These are phyloP conservation scores for Mycosphaerella sp. DNA, from an alignment of 2,329 filamentous ascomycete genomes.

Conservation along the genomic window DNA sequence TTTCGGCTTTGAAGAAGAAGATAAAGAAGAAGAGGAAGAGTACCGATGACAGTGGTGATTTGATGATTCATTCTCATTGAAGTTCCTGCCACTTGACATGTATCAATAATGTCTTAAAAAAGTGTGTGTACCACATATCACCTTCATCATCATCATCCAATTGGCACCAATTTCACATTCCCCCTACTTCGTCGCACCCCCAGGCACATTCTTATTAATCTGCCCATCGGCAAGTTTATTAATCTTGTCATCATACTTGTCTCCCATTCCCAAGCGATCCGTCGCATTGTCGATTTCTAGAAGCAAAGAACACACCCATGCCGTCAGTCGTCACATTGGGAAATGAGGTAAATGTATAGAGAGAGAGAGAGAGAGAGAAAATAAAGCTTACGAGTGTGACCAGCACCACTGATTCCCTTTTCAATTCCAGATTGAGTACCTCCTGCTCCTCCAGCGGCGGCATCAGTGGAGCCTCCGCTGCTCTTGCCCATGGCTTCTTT, in stretches of 20 bases:
- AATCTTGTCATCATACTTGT: conserved; percentile 26
- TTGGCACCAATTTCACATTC: too few species aligned
- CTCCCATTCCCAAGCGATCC: conserved; percentile 19
- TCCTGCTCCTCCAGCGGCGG: background rate
- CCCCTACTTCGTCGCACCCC: conserved; percentile 9
- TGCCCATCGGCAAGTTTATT: conserved; percentile 23
- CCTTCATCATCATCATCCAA: background rate
- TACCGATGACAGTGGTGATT: background rate
- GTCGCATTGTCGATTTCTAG: conserved; percentile 20
- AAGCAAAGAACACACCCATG: too few species aligned
- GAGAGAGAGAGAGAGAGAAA: too few species aligned
- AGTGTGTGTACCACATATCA: background rate
- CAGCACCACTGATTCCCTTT: conserved; percentile 17
- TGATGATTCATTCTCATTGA: background rate
- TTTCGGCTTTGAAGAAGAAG: conserved; percentile 17
- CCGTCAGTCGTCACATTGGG: too few species aligned
- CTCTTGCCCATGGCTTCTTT: conserved; percentile 18
- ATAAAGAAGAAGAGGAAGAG: background rate
- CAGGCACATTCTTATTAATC: conserved; percentile 24
- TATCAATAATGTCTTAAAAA: too few species aligned
- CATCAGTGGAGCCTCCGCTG: conserved; percentile 3
- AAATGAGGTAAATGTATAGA: too few species aligned
- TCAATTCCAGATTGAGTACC: conserved; percentile 12
- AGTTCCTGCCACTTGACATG: background rate
- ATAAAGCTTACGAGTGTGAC: conserved; percentile 10